These are phyloP conservation scores for Hyphodiscus hymeniophilus DNA, from an alignment of 495 filamentous ascomycete genomes.

Conservation along the genomic window DNA sequence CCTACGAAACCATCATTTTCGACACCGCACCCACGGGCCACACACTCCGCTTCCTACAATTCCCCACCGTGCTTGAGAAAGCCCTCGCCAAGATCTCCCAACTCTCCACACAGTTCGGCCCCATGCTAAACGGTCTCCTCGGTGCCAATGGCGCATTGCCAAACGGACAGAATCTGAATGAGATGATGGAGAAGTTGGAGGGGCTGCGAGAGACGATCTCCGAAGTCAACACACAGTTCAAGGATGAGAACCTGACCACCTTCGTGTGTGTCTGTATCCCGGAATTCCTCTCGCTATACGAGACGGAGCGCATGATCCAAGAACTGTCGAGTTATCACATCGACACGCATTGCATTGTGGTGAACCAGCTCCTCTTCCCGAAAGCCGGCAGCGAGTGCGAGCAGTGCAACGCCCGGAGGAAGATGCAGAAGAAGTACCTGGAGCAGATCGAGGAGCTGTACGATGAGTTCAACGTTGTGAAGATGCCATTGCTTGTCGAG, in stretches of 20 bases:
- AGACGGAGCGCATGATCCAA: conserved; percentile 99
- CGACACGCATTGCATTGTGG: conserved; percentile 94
- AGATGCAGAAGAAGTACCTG: conserved; percentile 99
- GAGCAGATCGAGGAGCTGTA: conserved; percentile 99
- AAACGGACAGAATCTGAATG: conserved; percentile 83
- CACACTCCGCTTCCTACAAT: conserved; percentile 97
- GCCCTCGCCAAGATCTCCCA: conserved; percentile 93
- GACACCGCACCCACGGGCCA: conserved; percentile 98
- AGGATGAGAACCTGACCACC: conserved; percentile 90
- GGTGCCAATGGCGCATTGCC: conserved; percentile 72
- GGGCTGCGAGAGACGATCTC: conserved; percentile 81
- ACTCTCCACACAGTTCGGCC: conserved; percentile 87
- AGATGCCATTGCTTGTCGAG: conserved; percentile 91
- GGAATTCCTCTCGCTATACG: conserved; percentile 94
- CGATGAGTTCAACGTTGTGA: conserved; percentile 98
- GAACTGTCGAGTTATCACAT: conserved; percentile 90
- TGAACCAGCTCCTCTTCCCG: conserved; percentile 96
- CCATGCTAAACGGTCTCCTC: conserved; percentile 88
- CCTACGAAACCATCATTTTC: conserved; percentile 98
- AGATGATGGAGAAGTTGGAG: conserved; percentile 92
- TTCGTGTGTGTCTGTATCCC: conserved; percentile 99
- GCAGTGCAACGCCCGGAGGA: conserved; percentile 88
- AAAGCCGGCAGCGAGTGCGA: conserved; percentile 80
- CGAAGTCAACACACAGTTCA: conserved; percentile 97
- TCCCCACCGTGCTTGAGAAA: conserved; percentile 96